These are phyloP conservation scores for Rhodomyrtus psidioides DNA, from an alignment of 441 rosid species.

Conservation along the genomic window DNA sequence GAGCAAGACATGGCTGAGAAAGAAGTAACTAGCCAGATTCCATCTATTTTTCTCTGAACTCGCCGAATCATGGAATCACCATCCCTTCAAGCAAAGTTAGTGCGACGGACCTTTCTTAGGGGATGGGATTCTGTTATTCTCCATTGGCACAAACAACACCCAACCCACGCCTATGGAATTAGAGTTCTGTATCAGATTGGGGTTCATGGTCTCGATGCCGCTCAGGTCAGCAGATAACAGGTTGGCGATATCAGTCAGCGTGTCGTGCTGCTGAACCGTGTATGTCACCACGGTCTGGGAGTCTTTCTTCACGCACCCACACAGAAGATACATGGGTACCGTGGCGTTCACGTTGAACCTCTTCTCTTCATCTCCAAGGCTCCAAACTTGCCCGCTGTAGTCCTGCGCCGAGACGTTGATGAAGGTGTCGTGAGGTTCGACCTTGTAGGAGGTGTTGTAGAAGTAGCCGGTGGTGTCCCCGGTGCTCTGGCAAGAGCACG, in stretches of 20 bases:
- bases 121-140: slow-evolving; percentile 11
- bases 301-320: slow-evolving; percentile 33
- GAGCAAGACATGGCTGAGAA: neutral
- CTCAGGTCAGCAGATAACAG: slow-evolving; percentile 20
- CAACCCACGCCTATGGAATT: slow-evolving; percentile 17
- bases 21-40: neutral
- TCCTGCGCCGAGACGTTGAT: slow-evolving; percentile 11
- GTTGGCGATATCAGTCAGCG: slow-evolving; percentile 21
- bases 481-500: slow-evolving; percentile 33
- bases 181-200: slow-evolving; percentile 7
- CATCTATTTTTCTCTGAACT: neutral
- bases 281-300: slow-evolving; percentile 38
- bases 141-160: slow-evolving; percentile 45
- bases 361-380: slow-evolving; percentile 16
- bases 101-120: slow-evolving; percentile 10
- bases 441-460: slow-evolving; percentile 24
- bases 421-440: slow-evolving; percentile 19
- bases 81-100: neutral
- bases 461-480: slow-evolving; percentile 33
- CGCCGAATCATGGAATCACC: neutral
- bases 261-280: slow-evolving; percentile 43
- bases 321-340: slow-evolving; percentile 30
- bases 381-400: slow-evolving; percentile 42
- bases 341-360: neutral
- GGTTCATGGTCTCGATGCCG: slow-evolving; percentile 28